These are phyloP conservation scores for Penicillium parvum DNA, from an alignment of 495 filamentous ascomycete genomes.

Conservation along the genomic window DNA sequence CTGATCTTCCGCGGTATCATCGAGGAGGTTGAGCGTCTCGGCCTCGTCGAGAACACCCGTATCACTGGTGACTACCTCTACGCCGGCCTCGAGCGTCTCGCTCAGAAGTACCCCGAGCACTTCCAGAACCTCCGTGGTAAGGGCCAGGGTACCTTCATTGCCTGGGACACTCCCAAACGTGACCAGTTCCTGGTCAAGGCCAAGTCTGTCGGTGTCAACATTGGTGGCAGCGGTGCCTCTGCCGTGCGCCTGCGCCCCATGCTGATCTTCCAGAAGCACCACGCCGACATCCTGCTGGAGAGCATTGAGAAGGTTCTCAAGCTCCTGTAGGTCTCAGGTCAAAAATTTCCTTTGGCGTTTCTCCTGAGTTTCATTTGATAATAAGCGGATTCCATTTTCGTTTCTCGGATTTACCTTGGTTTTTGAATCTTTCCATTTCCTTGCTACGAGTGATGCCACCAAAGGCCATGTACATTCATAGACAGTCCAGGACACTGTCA, in stretches of 20 bases:
- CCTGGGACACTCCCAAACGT: slow-evolving; percentile 83
- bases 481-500: slow-evolving; percentile 13
- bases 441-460: slow-evolving; percentile 21
- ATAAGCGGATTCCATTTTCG: slow-evolving; percentile 22
- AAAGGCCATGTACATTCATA: slow-evolving; percentile 22
- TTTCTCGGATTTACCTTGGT: slow-evolving; percentile 5
- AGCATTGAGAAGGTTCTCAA: slow-evolving; percentile 72
- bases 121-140: slow-evolving; percentile 89
- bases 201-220: slow-evolving; percentile 81
- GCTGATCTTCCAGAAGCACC: slow-evolving; percentile 92
- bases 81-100: slow-evolving; percentile 61
- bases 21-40: slow-evolving; percentile 75
- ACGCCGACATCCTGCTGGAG: slow-evolving; percentile 68
- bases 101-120: slow-evolving; percentile 72
- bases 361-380: slow-evolving; percentile 12
- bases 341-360: slow-evolving; percentile 8
- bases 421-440: slow-evolving; percentile 4
- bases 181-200: slow-evolving; percentile 76
- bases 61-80: slow-evolving; percentile 81
- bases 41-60: slow-evolving; percentile 78
- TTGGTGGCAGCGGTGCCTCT: slow-evolving; percentile 77
- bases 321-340: slow-evolving; percentile 39
- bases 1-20: slow-evolving; percentile 91
- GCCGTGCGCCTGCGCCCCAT: slow-evolving; percentile 90
- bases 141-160: slow-evolving; percentile 94